Evolutionary conservation across 768 basidiomycete genomes (phyloP).

Genomic region (Phlebiopsis gigantea): DNA sequence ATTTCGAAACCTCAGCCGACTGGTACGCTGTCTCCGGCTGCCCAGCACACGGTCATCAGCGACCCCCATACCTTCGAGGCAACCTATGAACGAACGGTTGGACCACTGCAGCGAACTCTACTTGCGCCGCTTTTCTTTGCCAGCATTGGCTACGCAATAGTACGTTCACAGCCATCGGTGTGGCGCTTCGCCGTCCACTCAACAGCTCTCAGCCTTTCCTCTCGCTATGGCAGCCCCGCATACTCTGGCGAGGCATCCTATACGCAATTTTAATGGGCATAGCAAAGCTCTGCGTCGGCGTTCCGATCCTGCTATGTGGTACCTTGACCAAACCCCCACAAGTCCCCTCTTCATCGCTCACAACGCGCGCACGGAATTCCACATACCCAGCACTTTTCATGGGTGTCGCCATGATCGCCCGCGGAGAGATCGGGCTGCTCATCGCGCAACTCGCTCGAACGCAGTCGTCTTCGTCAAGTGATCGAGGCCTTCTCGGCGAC

Average conservation of each 20-base stretch:
- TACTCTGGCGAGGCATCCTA: slow-evolving; percentile 51
- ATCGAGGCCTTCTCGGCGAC: slow-evolving; percentile 21
- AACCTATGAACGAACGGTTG: slow-evolving; percentile 20
- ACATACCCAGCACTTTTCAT: slow-evolving; percentile 16
- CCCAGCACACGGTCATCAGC: neutral
- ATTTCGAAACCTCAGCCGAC: slow-evolving; percentile 20
- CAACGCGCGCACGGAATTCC: neutral
- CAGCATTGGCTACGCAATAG: slow-evolving; percentile 48
- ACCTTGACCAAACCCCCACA: neutral
- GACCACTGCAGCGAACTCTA: slow-evolving; percentile 31
- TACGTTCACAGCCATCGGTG: neutral
- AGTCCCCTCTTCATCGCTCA: neutral
- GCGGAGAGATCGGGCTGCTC: slow-evolving; percentile 63
- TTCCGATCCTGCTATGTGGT: slow-evolving; percentile 33
- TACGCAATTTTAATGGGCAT: slow-evolving; percentile 55
- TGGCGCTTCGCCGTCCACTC: neutral
- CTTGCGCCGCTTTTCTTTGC: slow-evolving; percentile 64
- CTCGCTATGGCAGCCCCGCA: slow-evolving; percentile 17
- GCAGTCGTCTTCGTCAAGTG: slow-evolving; percentile 6
- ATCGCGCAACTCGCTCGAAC: slow-evolving; percentile 38
- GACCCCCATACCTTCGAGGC: slow-evolving; percentile 16
- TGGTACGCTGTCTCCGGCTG: neutral
- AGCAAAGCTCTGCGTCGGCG: slow-evolving; percentile 45
- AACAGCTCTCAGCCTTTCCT: slow-evolving; percentile 17
- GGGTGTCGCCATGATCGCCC: slow-evolving; percentile 52